phyloP scores from a whole-genome alignment of 2,329 filamentous ascomycete species.

The Paraconiothyrium sp. region DNA sequence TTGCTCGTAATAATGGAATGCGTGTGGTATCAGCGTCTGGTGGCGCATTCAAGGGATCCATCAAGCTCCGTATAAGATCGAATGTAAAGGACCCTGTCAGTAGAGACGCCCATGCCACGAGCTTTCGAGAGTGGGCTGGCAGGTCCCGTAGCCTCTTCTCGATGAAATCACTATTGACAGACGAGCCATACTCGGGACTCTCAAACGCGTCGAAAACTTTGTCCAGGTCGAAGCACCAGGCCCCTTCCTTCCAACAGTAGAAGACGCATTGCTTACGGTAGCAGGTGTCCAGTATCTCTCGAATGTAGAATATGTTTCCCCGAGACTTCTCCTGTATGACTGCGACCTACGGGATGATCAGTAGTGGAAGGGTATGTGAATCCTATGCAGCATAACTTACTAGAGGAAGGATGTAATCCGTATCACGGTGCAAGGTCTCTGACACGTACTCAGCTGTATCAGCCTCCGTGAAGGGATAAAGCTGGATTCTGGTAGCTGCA shows the following conservation, averaged over 20 bases:
- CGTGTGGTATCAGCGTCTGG: slow-evolving; percentile 48
- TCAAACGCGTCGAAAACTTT: slow-evolving; percentile 86
- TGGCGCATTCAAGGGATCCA: slow-evolving; percentile 72
- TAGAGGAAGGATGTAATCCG: slow-evolving; percentile 77
- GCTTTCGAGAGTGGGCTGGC: slow-evolving; percentile 75
- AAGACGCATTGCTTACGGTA: slow-evolving; percentile 88
- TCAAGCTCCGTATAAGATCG: slow-evolving; percentile 76
- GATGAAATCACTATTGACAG: slow-evolving; percentile 84
- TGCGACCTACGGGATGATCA: slow-evolving; percentile 50
- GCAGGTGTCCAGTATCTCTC: slow-evolving; percentile 88
- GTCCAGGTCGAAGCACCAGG: slow-evolving; percentile 85
- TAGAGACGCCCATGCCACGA: slow-evolving; percentile 87
- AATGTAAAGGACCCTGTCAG: slow-evolving; percentile 87
- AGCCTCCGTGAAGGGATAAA: slow-evolving; percentile 77
- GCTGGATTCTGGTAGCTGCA: slow-evolving; percentile 69
- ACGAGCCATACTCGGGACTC: slow-evolving; percentile 79
- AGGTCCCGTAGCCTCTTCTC: slow-evolving; percentile 79
- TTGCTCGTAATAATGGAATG: slow-evolving; percentile 62
- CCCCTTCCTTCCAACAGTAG: slow-evolving; percentile 85
- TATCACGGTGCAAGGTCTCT: slow-evolving; percentile 76
- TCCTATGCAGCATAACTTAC: slow-evolving; percentile 53
- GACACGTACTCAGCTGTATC: slow-evolving; percentile 86
- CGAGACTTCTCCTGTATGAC: slow-evolving; percentile 89
- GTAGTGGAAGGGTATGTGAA: not conserved
- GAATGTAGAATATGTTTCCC: slow-evolving; percentile 90